These are phyloP conservation scores for Ogataea methanolica DNA, from an alignment of 805 yeast species.

Conservation along the genomic window DNA sequence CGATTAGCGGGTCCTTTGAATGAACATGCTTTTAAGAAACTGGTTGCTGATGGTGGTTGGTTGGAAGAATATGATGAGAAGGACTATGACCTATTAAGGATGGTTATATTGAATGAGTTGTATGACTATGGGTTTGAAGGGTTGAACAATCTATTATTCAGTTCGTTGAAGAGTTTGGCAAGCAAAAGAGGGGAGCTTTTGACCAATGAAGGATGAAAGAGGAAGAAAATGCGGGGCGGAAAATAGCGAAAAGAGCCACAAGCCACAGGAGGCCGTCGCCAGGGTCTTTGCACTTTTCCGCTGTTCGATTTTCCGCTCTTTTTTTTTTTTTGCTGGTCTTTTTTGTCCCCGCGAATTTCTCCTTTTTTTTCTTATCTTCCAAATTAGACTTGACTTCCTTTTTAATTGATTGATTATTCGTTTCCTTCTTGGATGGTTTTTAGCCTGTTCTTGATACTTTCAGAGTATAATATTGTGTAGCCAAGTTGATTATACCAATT, in stretches of 20 bases:
- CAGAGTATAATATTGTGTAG: no score
- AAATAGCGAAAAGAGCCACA: neutral
- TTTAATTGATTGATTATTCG: no score
- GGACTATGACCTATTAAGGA: slow-evolving; percentile 41
- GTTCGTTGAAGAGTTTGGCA: slow-evolving; percentile 48
- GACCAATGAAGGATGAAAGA: neutral
- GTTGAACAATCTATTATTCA: slow-evolving; percentile 44
- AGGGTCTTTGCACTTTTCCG: no score
- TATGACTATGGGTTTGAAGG: slow-evolving; percentile 43
- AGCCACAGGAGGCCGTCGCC: neutral
- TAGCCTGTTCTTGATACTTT: no score
- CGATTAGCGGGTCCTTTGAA: slow-evolving; percentile 53
- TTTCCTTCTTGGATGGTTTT: no score
- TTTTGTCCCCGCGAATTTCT: no score
- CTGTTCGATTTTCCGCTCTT: no score
- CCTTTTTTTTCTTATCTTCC: no score
- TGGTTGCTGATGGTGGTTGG: slow-evolving; percentile 22
- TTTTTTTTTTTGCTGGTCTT: no score
- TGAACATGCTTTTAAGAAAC: slow-evolving; percentile 33
- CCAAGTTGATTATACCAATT: no score
- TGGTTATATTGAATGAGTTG: slow-evolving; percentile 39
- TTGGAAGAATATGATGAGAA: slow-evolving; percentile 17
- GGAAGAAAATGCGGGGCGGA: neutral
- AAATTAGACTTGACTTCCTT: no score
- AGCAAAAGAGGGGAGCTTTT: slow-evolving; percentile 5